Base-by-base conservation (phyloP, 495 filamentous ascomycete species). In the Penicillium egyptiacum region DNA sequence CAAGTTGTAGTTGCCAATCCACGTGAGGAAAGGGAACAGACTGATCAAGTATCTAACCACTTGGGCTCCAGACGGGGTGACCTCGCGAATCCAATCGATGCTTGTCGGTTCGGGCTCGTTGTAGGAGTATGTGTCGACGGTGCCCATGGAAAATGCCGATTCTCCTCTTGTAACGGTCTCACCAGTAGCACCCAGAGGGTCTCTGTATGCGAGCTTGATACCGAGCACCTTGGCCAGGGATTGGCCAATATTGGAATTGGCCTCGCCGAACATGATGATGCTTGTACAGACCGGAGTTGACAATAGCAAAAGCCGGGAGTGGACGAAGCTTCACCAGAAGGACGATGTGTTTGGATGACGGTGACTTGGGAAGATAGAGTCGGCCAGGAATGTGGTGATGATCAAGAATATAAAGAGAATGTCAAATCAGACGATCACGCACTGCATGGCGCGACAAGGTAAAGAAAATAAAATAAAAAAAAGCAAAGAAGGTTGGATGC, bases 1-100 rank as follows among this genome's bases (percentile, higher is more conserved):
- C 43, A 85, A 4, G 69, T 98, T 98, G 70, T 98, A 98, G 43
- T 86, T 81, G 10, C 75, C 73, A 59, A 98, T 94, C 94, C 94
- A 98, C 2, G 83, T 79, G 17, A 88, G 62, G 64, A 97, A 97
- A 1, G 94, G 94, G 65, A 98, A 95, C 12, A 98, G 73, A 16
- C 79, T 84, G 35, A 79, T 63, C 23, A 85, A 45, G 63, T 96
- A 98, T 1, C 74, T 60, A 11, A 63, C 53, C 14, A 88, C 20
- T 12, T 88, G 80, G 2, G 57, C 58, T 7, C 74, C 67, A 8
- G 79, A 75, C 0, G 94, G 94, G 7, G 77, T 69, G 26, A 86
- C 62, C 4, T 84, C 80, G 1, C 65, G 62, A 33, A 97, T 56
- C 85, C 87, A 96, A 67, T 96, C 92, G 26, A 67, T 51, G 0